Conservation (phyloP, 768 basidiomycete genomes). For the Macrocybe gigantea region DNA sequence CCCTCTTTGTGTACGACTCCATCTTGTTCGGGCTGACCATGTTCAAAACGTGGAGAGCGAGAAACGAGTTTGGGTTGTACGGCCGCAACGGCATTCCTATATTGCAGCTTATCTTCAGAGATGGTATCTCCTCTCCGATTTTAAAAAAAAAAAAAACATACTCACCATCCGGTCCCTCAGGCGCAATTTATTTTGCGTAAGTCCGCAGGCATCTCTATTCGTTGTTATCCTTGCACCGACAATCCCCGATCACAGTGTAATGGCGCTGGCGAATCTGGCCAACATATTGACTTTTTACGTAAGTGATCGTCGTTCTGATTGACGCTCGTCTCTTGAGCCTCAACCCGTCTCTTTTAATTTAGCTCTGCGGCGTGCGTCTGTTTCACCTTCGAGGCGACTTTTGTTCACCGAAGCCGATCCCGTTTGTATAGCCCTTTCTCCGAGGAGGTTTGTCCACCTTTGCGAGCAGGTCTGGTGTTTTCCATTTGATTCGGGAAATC, state of each 20-base stretch:
- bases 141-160: no score
- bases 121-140: conserved; percentile 31
- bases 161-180: conserved; percentile 18
- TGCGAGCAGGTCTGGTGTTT: conserved; percentile 35
- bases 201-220: conserved; percentile 7
- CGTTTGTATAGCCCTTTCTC: conserved; percentile 31
- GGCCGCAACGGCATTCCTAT: conserved; percentile 25
- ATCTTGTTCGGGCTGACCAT: conserved; percentile 43
- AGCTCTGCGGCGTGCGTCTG: conserved; percentile 15
- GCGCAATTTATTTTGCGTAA: conserved; percentile 52
- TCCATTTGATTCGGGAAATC: not conserved
- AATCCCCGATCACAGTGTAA: conserved; percentile 27
- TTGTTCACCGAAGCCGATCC: not conserved
- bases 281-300: conserved; percentile 38
- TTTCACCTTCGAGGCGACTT: not conserved
- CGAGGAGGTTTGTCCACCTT: conserved; percentile 44
- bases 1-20: conserved; percentile 42
- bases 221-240: not conserved
- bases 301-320: conserved; percentile 9
- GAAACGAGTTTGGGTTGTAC: conserved; percentile 17
- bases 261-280: conserved; percentile 44
- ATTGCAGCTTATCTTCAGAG: conserved; percentile 37
- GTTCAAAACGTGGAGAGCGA: conserved; percentile 34
- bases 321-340: not conserved
- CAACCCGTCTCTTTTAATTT: conserved; percentile 10